These are phyloP conservation scores for Anthostomella pinea DNA, from an alignment of 2,329 filamentous ascomycete species.

Conservation along the genomic window DNA sequence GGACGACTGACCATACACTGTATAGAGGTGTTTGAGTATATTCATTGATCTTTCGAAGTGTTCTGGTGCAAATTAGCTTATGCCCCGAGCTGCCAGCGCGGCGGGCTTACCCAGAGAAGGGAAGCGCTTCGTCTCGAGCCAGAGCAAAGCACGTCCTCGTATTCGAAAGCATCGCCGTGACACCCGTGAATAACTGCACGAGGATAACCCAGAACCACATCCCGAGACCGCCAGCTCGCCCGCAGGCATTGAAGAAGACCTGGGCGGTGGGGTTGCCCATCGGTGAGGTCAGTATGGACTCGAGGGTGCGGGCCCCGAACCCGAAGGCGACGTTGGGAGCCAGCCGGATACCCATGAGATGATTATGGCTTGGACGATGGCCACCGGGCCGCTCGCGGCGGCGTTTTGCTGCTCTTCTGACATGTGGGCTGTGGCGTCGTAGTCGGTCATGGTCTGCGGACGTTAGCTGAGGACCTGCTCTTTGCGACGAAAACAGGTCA, in stretches of 20 bases:
- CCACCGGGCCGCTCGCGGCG: slow-evolving; percentile 55
- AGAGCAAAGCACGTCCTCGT: slow-evolving; percentile 62
- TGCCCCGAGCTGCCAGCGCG: background rate
- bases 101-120: slow-evolving; percentile 50
- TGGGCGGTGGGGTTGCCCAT: slow-evolving; percentile 60
- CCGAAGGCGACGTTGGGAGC: slow-evolving; percentile 60
- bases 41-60: slow-evolving; percentile 44
- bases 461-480: background rate
- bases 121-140: slow-evolving; percentile 57
- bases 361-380: slow-evolving; percentile 57
- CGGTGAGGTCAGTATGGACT: slow-evolving; percentile 52
- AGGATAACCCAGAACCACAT: slow-evolving; percentile 63
- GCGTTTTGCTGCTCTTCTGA: slow-evolving; percentile 66
- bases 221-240: slow-evolving; percentile 50
- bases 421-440: slow-evolving; percentile 66
- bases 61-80: slow-evolving; percentile 1
- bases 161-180: slow-evolving; percentile 62
- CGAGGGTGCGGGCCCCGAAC: slow-evolving; percentile 59
- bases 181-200: slow-evolving; percentile 64
- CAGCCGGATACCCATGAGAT: slow-evolving; percentile 60
- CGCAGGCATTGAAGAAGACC: slow-evolving; percentile 59
- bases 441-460: slow-evolving; percentile 60
- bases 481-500: background rate
- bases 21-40: slow-evolving; percentile 58
- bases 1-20: slow-evolving; percentile 61